Conservation (phyloP, 495 filamentous ascomycete species). For the Bryoglossum gracile region DNA sequence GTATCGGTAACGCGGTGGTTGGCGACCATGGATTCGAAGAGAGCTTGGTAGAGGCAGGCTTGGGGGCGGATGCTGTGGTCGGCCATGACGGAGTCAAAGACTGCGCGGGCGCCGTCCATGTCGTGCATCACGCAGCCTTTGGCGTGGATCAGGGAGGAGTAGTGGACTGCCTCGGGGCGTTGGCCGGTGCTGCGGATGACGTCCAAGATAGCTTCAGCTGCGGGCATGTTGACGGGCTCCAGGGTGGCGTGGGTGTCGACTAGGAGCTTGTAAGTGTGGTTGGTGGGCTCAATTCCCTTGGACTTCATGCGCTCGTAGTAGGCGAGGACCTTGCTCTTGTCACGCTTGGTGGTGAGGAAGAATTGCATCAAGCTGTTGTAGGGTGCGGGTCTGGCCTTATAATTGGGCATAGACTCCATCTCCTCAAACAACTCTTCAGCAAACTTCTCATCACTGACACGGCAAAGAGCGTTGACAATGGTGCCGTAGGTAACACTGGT, state of each 20-base stretch:
- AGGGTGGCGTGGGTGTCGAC: slow-evolving; percentile 93
- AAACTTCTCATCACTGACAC: slow-evolving; percentile 94
- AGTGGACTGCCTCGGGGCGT: slow-evolving; percentile 85
- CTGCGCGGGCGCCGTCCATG: slow-evolving; percentile 67
- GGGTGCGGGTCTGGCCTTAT: slow-evolving; percentile 92
- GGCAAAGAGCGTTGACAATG: slow-evolving; percentile 94
- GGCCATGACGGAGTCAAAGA: slow-evolving; percentile 74
- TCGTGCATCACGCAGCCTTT: slow-evolving; percentile 93
- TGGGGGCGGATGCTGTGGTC: slow-evolving; percentile 58
- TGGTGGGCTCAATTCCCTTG: slow-evolving; percentile 81
- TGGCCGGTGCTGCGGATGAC: slow-evolving; percentile 67
- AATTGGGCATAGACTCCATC: slow-evolving; percentile 98
- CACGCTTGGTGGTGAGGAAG: slow-evolving; percentile 94
- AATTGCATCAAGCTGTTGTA: slow-evolving; percentile 99
- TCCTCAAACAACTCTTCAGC: slow-evolving; percentile 97
- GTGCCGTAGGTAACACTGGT: slow-evolving; percentile 98
- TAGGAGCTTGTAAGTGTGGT: slow-evolving; percentile 96
- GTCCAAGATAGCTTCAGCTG: slow-evolving; percentile 78
- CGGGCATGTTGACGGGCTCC: slow-evolving; percentile 83
- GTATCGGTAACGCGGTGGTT: slow-evolving; percentile 79
- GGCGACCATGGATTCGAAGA: slow-evolving; percentile 94
- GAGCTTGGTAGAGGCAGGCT: slow-evolving; percentile 87
- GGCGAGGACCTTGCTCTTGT: slow-evolving; percentile 85
- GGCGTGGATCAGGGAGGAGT: slow-evolving; percentile 90
- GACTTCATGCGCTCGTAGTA: slow-evolving; percentile 93